Percentiles rank a stretch among this genome's conserved stretches.
These are phyloP conservation scores for Tolypocladium sp. DNA, from an alignment of 2,329 filamentous ascomycete genomes.

Conservation along the genomic window DNA sequence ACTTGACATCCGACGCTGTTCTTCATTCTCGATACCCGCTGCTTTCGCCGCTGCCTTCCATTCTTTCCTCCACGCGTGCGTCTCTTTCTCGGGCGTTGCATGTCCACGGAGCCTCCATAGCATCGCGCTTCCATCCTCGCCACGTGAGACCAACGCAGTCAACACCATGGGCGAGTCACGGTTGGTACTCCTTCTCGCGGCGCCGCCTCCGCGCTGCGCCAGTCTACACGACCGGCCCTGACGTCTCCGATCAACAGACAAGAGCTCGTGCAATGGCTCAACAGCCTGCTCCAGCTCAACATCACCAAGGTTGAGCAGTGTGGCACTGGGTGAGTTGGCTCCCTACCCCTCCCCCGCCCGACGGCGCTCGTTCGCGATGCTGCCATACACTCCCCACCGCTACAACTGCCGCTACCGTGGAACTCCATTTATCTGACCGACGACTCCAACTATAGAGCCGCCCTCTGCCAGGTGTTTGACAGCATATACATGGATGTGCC, in stretches of 20 bases:
- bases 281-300: slow-evolving; percentile 95
- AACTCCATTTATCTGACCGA: slow-evolving; percentile 7
- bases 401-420: neutral
- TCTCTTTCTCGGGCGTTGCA: slow-evolving; percentile 2
- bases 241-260: slow-evolving; percentile 53
- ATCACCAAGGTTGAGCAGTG: slow-evolving; percentile 99
- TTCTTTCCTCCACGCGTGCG: slow-evolving; percentile 2
- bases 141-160: slow-evolving; percentile 8
- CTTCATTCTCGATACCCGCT: slow-evolving; percentile 1
- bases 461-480: slow-evolving; percentile 95
- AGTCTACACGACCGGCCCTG: neutral
- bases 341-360: slow-evolving; percentile 9
- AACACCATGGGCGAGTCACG: slow-evolving; percentile 38
- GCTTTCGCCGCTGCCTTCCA: neutral
- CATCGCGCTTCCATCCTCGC: neutral
- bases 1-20: slow-evolving; percentile 2
- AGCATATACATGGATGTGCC: slow-evolving; percentile 94
- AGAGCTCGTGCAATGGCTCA: slow-evolving; percentile 92
- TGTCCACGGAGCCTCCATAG: neutral
- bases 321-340: slow-evolving; percentile 69
- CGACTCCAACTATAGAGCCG: slow-evolving; percentile 54
- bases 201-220: neutral
- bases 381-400: neutral
- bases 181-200: slow-evolving; percentile 18
- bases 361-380: neutral